Percentiles rank a stretch among this genome's conserved stretches.
These are phyloP conservation scores for Metschnikowia lunata DNA, from an alignment of 805 yeast genomes.

Conservation along the genomic window DNA sequence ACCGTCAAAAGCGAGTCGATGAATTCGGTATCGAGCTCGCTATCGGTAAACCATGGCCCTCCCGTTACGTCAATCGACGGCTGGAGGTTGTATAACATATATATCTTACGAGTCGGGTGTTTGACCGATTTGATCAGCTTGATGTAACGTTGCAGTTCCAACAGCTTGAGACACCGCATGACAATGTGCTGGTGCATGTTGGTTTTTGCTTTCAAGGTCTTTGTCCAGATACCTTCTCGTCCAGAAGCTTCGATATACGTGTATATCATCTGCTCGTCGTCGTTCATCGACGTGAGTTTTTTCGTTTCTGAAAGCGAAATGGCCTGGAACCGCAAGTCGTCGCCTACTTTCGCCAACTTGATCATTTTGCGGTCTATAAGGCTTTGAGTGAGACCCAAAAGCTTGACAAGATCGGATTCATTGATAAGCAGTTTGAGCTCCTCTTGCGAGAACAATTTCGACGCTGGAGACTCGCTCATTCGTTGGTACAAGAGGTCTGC, in stretches of 20 bases:
- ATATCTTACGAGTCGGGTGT: constrained; percentile 89
- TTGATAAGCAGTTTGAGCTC: constrained; percentile 56
- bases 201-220: constrained; percentile 81
- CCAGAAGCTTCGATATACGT: constrained; percentile 89
- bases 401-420: constrained; percentile 39
- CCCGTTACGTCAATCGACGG: constrained; percentile 97
- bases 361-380: constrained; percentile 55
- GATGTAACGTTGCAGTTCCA: constrained; percentile 78
- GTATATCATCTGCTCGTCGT: constrained; percentile 88
- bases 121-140: constrained; percentile 89
- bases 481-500: constrained; percentile 58
- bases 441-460: constrained; percentile 57
- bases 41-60: constrained; percentile 98
- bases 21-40: constrained; percentile 90
- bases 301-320: constrained; percentile 69
- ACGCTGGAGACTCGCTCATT: constrained; percentile 53
- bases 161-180: constrained; percentile 68
- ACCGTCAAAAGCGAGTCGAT: constrained; percentile 79
- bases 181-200: constrained; percentile 92
- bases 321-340: constrained; percentile 69
- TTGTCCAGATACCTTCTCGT: constrained; percentile 95
- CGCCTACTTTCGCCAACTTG: constrained; percentile 64
- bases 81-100: constrained; percentile 89
- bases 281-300: constrained; percentile 69
- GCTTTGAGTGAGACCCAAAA: constrained; percentile 49